Conservation (phyloP, 345 rosid species). For the Citropsis articulata region DNA sequence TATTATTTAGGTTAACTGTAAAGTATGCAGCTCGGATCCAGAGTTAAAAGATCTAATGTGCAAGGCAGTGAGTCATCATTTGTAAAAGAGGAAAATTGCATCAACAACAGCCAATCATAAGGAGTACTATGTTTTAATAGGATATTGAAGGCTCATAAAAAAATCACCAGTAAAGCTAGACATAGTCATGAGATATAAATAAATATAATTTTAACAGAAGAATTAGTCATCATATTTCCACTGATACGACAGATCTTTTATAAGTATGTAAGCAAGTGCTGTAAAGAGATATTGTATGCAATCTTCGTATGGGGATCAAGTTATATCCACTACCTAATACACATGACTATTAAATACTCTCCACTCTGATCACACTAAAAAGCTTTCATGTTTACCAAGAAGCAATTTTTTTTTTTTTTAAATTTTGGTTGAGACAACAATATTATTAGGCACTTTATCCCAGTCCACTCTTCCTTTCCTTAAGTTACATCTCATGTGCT, state of each 20-base stretch:
- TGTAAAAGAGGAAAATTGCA: neutral
- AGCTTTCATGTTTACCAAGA: neutral
- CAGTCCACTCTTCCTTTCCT: neutral
- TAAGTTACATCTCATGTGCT: neutral
- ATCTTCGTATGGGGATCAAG: neutral
- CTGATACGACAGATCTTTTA: neutral
- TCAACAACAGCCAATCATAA: neutral
- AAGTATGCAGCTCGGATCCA: neutral
- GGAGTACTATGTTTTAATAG: neutral
- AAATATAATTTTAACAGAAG: too few species aligned
- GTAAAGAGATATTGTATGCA: neutral
- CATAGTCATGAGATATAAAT: neutral
- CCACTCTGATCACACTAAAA: neutral
- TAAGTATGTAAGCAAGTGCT: too few species aligned
- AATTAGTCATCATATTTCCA: neutral
- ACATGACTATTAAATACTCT: neutral
- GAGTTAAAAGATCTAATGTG: neutral
- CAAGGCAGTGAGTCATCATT: neutral
- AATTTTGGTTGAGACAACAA: neutral
- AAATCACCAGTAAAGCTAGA: neutral
- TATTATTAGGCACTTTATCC: neutral
- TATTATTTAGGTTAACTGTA: slow-evolving; percentile 1
- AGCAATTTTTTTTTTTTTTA: neutral
- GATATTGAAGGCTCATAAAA: neutral
- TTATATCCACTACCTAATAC: neutral